Base-by-base conservation (phyloP, 169 alveolate species). In the Cryptosporidium meleagridis region DNA sequence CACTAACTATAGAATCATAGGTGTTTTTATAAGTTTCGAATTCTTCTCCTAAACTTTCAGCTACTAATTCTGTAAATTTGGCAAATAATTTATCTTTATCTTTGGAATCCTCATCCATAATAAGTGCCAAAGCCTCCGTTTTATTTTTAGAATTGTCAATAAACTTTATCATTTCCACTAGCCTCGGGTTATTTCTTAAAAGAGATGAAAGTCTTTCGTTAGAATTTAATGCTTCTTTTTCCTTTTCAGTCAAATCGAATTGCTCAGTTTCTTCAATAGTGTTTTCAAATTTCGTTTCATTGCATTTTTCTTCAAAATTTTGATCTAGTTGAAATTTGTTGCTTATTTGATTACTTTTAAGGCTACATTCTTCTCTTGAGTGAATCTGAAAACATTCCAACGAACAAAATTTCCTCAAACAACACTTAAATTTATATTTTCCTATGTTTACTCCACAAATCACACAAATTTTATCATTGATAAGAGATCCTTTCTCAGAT, bases 181-280 rank as follows among this genome's bases (percentile, higher is more conserved):
- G 21, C 9, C 18, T 9, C 26, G 65, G 61, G 16, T 69, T 69
- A 10, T 18, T 44, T n/a, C 33, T 45, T 10, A 69, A 69, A 18
- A 69, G 55, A 44, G 3, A 18, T 10, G 23, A 26, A 2, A 69
- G 18, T 18, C 23, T 44, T 44, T 41, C n/a, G 18, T 69, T 69
- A 69, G 35, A 8, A 26, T 31, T 21, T n/a, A 69, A 18, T 44
- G 44, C 21, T 69, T 37, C 26, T 18, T 44, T 69, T 26, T 69
- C 84, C 41, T 69, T 48, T 48, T 39, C 84, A 37, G 84, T 69
- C n/a, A 69, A 69, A 21, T 69, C 84, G 21, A 39, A 18, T 39
- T 18, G 26, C 5, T 69, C 84, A n/a, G 37, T 21, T 67, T 67
- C 52, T 16, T 67, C 73, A 37, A 61, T 5, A n/a, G 16, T 7